Percentiles rank a stretch among this genome's conserved stretches.
Evolutionary conservation across 176 grass and related monocot genomes (phyloP).

Genomic region (Stipa capillata): DNA sequence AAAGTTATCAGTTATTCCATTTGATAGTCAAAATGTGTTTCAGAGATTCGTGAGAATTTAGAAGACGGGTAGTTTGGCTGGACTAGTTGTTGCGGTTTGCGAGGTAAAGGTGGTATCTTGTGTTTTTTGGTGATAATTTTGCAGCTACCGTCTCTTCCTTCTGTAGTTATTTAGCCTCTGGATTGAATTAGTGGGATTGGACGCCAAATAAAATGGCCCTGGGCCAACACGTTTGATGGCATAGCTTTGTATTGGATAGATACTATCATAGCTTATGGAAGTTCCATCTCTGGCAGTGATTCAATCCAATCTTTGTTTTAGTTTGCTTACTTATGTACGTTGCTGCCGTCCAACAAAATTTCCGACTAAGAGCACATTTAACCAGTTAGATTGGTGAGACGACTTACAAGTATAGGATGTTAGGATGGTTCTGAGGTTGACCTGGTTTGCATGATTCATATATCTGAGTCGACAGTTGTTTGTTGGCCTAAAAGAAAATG

Average conservation of each 20-base stretch:
- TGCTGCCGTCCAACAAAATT: no score
- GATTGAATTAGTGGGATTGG: not conserved
- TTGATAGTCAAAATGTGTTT: not conserved
- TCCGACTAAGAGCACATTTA: not conserved
- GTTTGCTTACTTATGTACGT: no score
- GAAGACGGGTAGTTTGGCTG: not conserved
- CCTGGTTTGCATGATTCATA: not conserved
- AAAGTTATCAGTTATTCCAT: not conserved
- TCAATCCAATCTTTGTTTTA: not conserved
- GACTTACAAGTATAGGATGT: not conserved
- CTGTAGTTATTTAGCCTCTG: not conserved
- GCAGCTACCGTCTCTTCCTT: not conserved
- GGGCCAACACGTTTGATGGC: not conserved
- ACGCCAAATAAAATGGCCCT: not conserved
- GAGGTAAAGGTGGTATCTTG: no score
- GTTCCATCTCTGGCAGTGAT: not conserved
- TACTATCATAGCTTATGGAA: not conserved
- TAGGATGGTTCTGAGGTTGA: not conserved
- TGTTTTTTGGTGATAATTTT: no score
- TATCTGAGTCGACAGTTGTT: not conserved
- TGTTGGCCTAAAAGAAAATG: not conserved
- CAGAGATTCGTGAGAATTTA: not conserved
- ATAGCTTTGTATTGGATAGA: not conserved
- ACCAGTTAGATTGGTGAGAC: not conserved
- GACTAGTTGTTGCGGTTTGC: not conserved